Evolutionary conservation across 2,329 filamentous ascomycete genomes (phyloP).

Genomic region (Orbilia oligospora): DNA sequence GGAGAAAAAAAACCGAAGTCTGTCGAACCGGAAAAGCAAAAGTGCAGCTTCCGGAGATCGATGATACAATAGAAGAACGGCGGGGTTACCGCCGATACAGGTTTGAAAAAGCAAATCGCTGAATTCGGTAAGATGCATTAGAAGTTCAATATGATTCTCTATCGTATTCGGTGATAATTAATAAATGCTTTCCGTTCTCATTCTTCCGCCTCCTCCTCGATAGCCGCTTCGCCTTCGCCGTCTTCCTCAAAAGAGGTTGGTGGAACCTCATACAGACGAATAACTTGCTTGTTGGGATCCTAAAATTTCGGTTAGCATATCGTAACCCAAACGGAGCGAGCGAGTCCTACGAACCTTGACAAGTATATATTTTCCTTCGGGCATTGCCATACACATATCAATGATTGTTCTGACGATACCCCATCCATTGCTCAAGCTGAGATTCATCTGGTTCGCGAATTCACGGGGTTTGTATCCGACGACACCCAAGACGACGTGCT

Average conservation of each 20-base stretch:
- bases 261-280: slow-evolving; percentile 93
- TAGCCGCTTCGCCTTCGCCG: slow-evolving; percentile 77
- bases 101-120: slow-evolving; percentile 1
- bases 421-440: slow-evolving; percentile 97
- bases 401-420: slow-evolving; percentile 98
- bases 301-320: slow-evolving; percentile 71
- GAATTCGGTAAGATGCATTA: slow-evolving; percentile 3
- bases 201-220: slow-evolving; percentile 72
- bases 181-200: background rate
- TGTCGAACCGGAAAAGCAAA: slow-evolving; percentile 48
- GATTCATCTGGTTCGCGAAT: slow-evolving; percentile 97
- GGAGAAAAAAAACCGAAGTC: slow-evolving; percentile 29
- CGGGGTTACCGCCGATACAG: slow-evolving; percentile 17
- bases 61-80: slow-evolving; percentile 14
- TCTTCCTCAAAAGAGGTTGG: slow-evolving; percentile 91
- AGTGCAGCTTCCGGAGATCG: background rate
- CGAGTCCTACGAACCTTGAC: slow-evolving; percentile 70
- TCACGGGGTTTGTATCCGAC: slow-evolving; percentile 98
- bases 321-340: background rate
- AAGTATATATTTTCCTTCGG: slow-evolving; percentile 84
- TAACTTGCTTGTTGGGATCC: slow-evolving; percentile 97
- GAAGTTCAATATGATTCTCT: slow-evolving; percentile 37
- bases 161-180: slow-evolving; percentile 20
- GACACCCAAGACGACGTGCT: slow-evolving; percentile 95
- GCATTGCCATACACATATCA: slow-evolving; percentile 87